Conservation (phyloP, 345 rosid genomes). For the Rhizophora apiculata region DNA sequence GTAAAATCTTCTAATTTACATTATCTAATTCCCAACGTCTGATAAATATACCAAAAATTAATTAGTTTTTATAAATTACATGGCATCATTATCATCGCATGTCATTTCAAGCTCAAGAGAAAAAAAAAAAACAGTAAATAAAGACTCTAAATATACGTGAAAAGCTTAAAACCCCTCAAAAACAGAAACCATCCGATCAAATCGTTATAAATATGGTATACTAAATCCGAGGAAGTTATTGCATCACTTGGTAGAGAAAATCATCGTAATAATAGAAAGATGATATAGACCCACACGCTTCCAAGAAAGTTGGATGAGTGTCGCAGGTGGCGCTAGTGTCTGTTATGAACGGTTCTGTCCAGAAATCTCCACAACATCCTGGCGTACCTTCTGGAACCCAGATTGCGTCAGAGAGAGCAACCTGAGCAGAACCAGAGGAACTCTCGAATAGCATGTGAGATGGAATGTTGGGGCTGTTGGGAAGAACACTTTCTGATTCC, state of each 20-base stretch:
- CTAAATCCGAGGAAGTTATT: background rate
- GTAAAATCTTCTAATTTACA: too few relatives aligned
- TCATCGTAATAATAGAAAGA: background rate
- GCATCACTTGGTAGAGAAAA: background rate
- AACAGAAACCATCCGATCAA: too few relatives aligned
- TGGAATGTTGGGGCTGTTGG: background rate
- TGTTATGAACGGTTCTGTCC: constrained; percentile 16
- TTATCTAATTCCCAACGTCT: too few relatives aligned
- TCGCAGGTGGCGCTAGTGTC: background rate
- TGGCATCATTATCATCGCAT: too few relatives aligned
- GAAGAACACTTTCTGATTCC: background rate
- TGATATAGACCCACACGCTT: background rate
- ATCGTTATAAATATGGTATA: too few relatives aligned
- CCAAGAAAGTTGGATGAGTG: background rate
- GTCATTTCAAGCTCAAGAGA: too few relatives aligned
- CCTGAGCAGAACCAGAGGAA: background rate
- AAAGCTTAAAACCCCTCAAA: too few relatives aligned
- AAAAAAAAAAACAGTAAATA: too few relatives aligned
- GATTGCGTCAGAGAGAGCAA: background rate
- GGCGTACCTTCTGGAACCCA: background rate
- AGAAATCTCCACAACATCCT: constrained; percentile 14
- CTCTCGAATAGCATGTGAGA: constrained; percentile 17
- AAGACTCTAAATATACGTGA: too few relatives aligned
- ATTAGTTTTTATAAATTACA: too few relatives aligned
- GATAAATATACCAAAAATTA: too few relatives aligned